These are phyloP conservation scores for Gymnopilus dilepis DNA, from an alignment of 768 basidiomycete species.

Conservation along the genomic window DNA sequence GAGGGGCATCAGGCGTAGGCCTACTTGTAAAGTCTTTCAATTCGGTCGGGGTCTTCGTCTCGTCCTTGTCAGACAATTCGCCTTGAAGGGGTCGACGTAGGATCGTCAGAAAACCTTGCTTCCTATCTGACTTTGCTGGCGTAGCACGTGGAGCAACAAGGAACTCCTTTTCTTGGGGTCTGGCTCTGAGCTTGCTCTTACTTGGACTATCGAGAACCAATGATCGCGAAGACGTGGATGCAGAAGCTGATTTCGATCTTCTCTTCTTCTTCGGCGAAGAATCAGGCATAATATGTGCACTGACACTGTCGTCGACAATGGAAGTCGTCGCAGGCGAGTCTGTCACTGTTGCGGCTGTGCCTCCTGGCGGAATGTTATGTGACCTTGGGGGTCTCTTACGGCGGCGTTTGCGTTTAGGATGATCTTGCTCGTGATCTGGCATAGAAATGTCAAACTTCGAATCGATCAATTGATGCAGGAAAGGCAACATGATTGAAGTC, in stretches of 20 bases:
- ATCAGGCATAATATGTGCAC: background rate
- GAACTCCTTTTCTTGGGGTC: slow-evolving; percentile 27
- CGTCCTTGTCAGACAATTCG: slow-evolving; percentile 4
- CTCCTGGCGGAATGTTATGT: slow-evolving; percentile 11
- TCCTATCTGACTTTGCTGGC: background rate
- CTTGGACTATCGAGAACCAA: slow-evolving; percentile 17
- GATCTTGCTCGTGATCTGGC: slow-evolving; percentile 23
- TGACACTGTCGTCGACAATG: slow-evolving; percentile 4
- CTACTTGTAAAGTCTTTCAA: background rate
- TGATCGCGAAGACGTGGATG: slow-evolving; percentile 11
- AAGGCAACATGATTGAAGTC: slow-evolving; percentile 10
- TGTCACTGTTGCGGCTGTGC: background rate
- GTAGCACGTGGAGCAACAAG: slow-evolving; percentile 23
- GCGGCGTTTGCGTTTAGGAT: slow-evolving; percentile 21
- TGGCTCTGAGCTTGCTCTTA: slow-evolving; percentile 22
- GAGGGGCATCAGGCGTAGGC: background rate
- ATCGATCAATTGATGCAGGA: slow-evolving; percentile 27
- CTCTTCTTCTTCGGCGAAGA: slow-evolving; percentile 27
- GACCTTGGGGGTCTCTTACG: slow-evolving; percentile 22
- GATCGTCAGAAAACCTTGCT: slow-evolving; percentile 10
- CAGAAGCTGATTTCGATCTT: slow-evolving; percentile 21
- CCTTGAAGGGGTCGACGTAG: slow-evolving; percentile 13
- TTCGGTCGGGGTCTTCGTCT: slow-evolving; percentile 26
- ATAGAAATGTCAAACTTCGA: slow-evolving; percentile 18
- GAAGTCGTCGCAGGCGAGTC: background rate